Evolutionary conservation across 805 yeast genomes (phyloP).

Genomic region (Osmozyma mogii): DNA sequence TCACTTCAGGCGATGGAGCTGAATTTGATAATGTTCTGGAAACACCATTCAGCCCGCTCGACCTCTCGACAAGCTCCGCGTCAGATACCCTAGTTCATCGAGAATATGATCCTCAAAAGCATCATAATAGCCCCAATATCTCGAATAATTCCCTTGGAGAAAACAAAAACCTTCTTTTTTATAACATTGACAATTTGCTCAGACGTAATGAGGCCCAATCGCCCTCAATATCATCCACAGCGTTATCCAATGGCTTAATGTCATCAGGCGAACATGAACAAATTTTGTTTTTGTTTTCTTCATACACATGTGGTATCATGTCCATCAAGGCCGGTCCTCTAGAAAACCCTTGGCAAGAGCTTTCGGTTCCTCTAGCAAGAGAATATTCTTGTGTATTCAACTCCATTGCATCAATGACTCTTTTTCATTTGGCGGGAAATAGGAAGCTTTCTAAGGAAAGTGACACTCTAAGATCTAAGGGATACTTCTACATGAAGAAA

Average conservation of each 20-base stretch:
- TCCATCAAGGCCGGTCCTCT: constrained; percentile 56
- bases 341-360: constrained; percentile 62
- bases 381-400: constrained; percentile 50
- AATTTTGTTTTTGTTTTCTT: constrained; percentile 25
- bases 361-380: constrained; percentile 49
- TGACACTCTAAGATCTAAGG: constrained; percentile 38
- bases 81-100: too few species aligned
- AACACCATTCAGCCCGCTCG: constrained; percentile 23
- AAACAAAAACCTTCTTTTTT: constrained; percentile 1
- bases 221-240: constrained; percentile 5
- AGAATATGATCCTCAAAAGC: too few species aligned
- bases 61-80: too few species aligned
- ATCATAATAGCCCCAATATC: too few species aligned
- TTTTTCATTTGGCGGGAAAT: constrained; percentile 44
- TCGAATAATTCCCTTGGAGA: background rate
- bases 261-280: constrained; percentile 28
- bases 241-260: constrained; percentile 9
- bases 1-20: constrained; percentile 18
- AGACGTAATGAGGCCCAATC: constrained; percentile 6
- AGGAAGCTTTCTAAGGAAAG: constrained; percentile 35
- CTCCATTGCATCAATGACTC: constrained; percentile 60
- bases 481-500: constrained; percentile 49
- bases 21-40: constrained; percentile 9
- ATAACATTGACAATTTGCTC: constrained; percentile 6
- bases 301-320: constrained; percentile 40